phyloP scores from a whole-genome alignment of 768 basidiomycete species.

The Exidia glandulosa region DNA sequence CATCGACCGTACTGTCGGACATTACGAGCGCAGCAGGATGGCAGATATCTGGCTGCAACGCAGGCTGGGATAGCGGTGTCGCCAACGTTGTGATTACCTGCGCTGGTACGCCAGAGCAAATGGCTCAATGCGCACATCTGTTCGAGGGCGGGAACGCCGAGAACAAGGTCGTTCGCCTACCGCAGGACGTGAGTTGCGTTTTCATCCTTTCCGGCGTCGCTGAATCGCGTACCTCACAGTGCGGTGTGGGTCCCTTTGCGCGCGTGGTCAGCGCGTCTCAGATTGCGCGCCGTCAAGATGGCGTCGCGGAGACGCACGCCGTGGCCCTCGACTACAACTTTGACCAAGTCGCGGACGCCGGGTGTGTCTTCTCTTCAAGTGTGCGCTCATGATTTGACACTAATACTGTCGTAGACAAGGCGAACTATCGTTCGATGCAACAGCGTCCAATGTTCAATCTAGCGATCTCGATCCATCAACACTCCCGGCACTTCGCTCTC shows the following conservation, averaged over 20 bases:
- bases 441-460: too few species aligned
- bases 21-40: conserved; percentile 39
- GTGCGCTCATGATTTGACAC: too few species aligned
- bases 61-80: conserved; percentile 13
- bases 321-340: conserved; percentile 33
- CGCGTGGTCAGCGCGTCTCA: not conserved
- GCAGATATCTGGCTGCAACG: conserved; percentile 36
- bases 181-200: conserved; percentile 28
- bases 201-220: not conserved
- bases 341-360: too few species aligned
- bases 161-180: conserved; percentile 42
- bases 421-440: too few species aligned
- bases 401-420: too few species aligned
- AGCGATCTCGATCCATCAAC: too few species aligned
- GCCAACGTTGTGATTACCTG: not conserved
- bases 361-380: too few species aligned
- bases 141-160: conserved; percentile 26
- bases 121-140: conserved; percentile 26
- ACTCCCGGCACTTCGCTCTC: too few species aligned
- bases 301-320: conserved; percentile 25
- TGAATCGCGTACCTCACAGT: not conserved
- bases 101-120: not conserved
- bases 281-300: too few species aligned
- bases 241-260: conserved; percentile 5
- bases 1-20: conserved; percentile 17